Percentiles rank a stretch among this genome's conserved stretches.
Evolutionary conservation across 495 filamentous ascomycete genomes (phyloP).

Genomic region (Hyaloscypha variabilis): DNA sequence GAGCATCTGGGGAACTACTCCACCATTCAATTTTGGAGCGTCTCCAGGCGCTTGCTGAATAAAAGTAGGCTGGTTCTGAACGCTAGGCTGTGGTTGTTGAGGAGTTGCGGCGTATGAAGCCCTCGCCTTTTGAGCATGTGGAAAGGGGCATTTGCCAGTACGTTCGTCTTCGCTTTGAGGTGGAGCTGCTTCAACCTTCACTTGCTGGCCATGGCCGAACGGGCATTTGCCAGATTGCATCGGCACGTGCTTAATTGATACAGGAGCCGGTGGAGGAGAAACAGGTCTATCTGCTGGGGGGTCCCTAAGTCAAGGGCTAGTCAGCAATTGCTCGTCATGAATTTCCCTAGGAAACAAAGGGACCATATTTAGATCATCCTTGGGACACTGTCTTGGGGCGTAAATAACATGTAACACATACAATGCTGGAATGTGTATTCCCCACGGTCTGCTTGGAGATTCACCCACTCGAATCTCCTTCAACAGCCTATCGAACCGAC

Average conservation of each 20-base stretch:
- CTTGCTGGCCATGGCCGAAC: conserved; percentile 47
- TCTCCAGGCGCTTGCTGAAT: conserved; percentile 26
- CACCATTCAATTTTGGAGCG: conserved; percentile 9
- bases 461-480: conserved; percentile 86
- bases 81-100: conserved; percentile 10
- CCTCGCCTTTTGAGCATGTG: conserved; percentile 2
- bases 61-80: conserved; percentile 23
- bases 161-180: conserved; percentile 7
- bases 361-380: no score
- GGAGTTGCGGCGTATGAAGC: not conserved
- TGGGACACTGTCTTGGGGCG: no score
- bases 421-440: conserved; percentile 78
- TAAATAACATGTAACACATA: no score
- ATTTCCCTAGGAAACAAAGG: no score
- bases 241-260: conserved; percentile 45
- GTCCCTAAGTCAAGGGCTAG: no score
- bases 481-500: conserved; percentile 77
- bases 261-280: conserved; percentile 44
- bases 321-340: no score
- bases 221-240: conserved; percentile 47
- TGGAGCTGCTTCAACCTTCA: conserved; percentile 5
- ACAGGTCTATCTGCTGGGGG: conserved; percentile 35
- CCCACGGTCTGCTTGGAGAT: conserved; percentile 89
- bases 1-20: conserved; percentile 58
- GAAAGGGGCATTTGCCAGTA: conserved; percentile 11